Evolutionary conservation across 2,329 filamentous ascomycete species (phyloP).

Genomic region (Talaromyces pinophilus): DNA sequence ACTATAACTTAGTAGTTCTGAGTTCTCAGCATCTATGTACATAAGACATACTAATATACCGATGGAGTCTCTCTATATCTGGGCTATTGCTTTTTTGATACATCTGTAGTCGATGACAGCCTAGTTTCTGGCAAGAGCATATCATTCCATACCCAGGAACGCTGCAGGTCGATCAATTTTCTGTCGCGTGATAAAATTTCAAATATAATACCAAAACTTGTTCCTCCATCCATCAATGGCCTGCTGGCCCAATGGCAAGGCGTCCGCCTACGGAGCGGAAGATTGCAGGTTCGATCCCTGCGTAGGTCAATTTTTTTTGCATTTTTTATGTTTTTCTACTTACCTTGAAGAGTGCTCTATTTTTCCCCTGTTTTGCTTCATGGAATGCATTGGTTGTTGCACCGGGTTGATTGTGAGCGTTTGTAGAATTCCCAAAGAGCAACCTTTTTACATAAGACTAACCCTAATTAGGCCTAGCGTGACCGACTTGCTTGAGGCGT

Average conservation of each 20-base stretch:
- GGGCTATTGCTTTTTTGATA: background rate
- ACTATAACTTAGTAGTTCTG: background rate
- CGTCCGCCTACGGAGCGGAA: constrained; percentile 23
- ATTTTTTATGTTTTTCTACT: background rate
- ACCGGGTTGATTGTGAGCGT: too few species aligned
- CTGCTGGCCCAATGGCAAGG: constrained; percentile 23
- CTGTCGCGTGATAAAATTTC: background rate
- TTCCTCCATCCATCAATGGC: background rate
- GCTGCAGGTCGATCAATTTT: background rate
- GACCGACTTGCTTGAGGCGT: background rate
- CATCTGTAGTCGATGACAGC: background rate
- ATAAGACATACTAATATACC: background rate
- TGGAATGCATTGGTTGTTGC: too few species aligned
- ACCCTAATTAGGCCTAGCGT: background rate
- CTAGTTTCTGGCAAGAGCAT: background rate
- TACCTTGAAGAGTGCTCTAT: background rate
- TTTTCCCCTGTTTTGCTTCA: background rate
- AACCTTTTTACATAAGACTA: background rate
- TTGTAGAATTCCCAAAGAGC: background rate
- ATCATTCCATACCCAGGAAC: background rate
- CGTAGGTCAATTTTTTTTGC: constrained; percentile 3
- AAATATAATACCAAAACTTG: background rate
- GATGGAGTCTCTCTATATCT: background rate
- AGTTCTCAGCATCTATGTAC: background rate
- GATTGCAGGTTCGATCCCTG: constrained; percentile 22